Conservation (phyloP, 129 eudicot species). For the Silybum marianum region DNA sequence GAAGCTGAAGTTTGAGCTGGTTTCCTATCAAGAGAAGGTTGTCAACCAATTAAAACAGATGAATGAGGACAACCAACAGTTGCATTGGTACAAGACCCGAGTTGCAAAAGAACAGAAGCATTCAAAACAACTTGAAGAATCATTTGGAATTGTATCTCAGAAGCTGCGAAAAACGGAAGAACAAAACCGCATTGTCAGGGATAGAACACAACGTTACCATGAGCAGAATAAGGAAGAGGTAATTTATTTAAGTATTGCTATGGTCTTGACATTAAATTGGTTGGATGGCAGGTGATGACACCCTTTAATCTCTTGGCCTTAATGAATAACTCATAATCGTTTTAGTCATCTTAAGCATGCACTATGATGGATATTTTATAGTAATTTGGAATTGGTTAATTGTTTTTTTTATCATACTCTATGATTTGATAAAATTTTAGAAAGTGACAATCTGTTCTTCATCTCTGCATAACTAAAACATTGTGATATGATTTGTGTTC, state of each 20-base stretch:
- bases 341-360: not conserved
- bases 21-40: conserved; percentile 60
- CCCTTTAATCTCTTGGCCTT: not conserved
- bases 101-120: conserved; percentile 51
- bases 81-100: conserved; percentile 49
- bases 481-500: not conserved
- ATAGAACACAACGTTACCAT: conserved; percentile 56
- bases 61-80: conserved; percentile 81
- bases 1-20: conserved; percentile 61
- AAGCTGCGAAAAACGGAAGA: conserved; percentile 52
- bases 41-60: conserved; percentile 62
- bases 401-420: not conserved
- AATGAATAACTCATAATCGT: not conserved
- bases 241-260: conserved; percentile 5
- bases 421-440: not conserved
- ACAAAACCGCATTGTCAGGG: conserved; percentile 58
- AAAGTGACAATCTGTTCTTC: not conserved
- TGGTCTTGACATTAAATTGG: not conserved
- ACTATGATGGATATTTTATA: not conserved
- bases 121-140: conserved; percentile 67
- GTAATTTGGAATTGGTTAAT: not conserved
- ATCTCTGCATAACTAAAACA: not conserved
- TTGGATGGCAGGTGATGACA: not conserved
- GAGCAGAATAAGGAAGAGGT: conserved; percentile 76
- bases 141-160: conserved; percentile 42